Evolutionary conservation across 2,329 filamentous ascomycete genomes (phyloP).

Genomic region (Hymenoscyphus scutula): DNA sequence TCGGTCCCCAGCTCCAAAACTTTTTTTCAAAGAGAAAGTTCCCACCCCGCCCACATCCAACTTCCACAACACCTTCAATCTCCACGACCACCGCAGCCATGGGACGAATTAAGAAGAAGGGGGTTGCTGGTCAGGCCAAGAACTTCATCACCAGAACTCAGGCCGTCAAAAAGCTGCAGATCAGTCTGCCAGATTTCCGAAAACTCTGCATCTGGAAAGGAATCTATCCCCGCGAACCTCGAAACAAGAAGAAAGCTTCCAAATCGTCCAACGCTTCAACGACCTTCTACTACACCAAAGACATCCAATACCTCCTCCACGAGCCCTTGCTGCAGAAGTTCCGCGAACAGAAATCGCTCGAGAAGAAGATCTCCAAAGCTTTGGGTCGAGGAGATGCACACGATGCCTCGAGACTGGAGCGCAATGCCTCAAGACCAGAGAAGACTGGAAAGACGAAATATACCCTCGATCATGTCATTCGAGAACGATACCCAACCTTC

Average conservation of each 20-base stretch:
- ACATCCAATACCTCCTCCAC: slow-evolving; percentile 97
- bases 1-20: slow-evolving; percentile 12
- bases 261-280: slow-evolving; percentile 87
- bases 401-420: slow-evolving; percentile 83
- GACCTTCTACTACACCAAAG: slow-evolving; percentile 89
- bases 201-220: slow-evolving; percentile 99
- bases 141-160: slow-evolving; percentile 98
- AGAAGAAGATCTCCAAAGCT: slow-evolving; percentile 95
- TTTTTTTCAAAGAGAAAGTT: slow-evolving; percentile 16
- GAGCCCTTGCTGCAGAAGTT: slow-evolving; percentile 93
- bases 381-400: slow-evolving; percentile 87
- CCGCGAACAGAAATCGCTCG: slow-evolving; percentile 92
- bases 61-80: slow-evolving; percentile 20
- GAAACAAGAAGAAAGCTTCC: slow-evolving; percentile 94
- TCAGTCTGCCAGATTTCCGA: slow-evolving; percentile 95
- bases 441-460: slow-evolving; percentile 87
- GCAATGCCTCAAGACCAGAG: slow-evolving; percentile 82
- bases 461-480: slow-evolving; percentile 93
- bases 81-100: slow-evolving; percentile 46
- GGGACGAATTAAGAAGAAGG: slow-evolving; percentile 88
- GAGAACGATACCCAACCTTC: slow-evolving; percentile 97
- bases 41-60: slow-evolving; percentile 11
- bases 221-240: slow-evolving; percentile 95
- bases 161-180: slow-evolving; percentile 95
- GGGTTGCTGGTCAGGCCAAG: slow-evolving; percentile 82